These are phyloP conservation scores for Amphicarpaea edgeworthii DNA, from an alignment of 306 rosid species.

Conservation along the genomic window DNA sequence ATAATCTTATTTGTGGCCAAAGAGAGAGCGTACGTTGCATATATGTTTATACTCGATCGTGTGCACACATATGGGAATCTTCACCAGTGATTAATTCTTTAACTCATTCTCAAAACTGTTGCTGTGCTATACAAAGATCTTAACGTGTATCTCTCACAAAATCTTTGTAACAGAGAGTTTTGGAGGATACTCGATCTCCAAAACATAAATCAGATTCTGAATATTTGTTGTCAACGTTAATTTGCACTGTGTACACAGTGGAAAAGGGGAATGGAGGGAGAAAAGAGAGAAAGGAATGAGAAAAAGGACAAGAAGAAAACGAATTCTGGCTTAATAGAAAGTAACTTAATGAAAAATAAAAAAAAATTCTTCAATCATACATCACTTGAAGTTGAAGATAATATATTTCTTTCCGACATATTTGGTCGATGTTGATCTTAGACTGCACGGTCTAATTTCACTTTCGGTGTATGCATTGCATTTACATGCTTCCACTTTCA, in stretches of 20 bases:
- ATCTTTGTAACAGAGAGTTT: neutral
- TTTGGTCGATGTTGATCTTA: neutral
- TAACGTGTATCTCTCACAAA: constrained; percentile 9
- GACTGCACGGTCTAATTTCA: neutral
- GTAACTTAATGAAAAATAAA: neutral
- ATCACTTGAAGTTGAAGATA: neutral
- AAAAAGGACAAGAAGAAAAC: neutral
- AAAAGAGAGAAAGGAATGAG: neutral
- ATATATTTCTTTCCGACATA: constrained; percentile 7
- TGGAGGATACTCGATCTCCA: neutral
- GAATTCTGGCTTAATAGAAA: neutral
- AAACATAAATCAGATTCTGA: neutral
- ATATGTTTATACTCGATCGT: neutral
- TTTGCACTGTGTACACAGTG: neutral
- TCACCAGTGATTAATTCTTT: neutral
- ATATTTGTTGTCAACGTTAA: neutral
- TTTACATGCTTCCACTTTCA: neutral
- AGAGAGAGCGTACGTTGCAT: neutral
- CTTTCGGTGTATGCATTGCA: neutral
- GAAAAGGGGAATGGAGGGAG: neutral
- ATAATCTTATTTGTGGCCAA: neutral
- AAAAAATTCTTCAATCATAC: neutral
- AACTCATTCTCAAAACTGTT: neutral
- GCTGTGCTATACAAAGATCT: constrained; percentile 12
- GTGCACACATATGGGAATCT: neutral